Evolutionary conservation across 768 basidiomycete species (phyloP), one percentile per base, ranked within the genome.

Genomic region (Mycena rosella): DNA sequence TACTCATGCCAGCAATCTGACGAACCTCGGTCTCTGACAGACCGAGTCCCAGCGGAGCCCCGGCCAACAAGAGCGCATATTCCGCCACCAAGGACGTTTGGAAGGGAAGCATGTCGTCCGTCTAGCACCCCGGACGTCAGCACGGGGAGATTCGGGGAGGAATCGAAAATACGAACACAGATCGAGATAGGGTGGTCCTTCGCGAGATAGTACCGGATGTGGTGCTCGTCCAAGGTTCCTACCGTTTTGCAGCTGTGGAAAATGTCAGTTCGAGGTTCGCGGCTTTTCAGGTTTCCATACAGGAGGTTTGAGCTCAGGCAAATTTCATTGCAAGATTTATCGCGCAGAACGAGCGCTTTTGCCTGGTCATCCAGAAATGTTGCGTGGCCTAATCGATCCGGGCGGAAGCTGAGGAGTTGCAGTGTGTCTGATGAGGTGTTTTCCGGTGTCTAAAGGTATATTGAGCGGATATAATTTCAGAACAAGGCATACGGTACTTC

Each of bases 71-170:
- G 8, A 95, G 80, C 0, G 94, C 93, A 69, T 96, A 96, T 76
- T 96, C 94, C 4, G 83, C 92, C 0, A 90, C 73, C 2, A 95
- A 81, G 4, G 91, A 89, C 11, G 89, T 95, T 27, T 87, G 86
- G 79, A 95, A 95, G 0, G 90, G 89, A 20, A 96, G 87, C 6
- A 84, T 88, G 75, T 96, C 94, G 74, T 95, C 94, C 34, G 94
- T 95, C 94, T 95, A 70, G 49, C 44, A 66, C 44, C 11, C n/a
- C 45, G 38, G 48, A 20, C 34, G 17, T 58, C 34, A 55, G 59
- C 29, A 68, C 36, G 54, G 38, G 58, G 58, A 26, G 40, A 17
- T 27, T 36, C 51, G 42, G 56, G 17, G 14, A 42, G 27, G 38
- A 38, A 29, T 30, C n/a, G 47, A 17, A 53, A 20, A 27, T 9